Percentiles rank a stretch among this genome's conserved stretches.
These are phyloP conservation scores for Avena sativa DNA, from an alignment of 176 grass and related monocot species.

Conservation along the genomic window DNA sequence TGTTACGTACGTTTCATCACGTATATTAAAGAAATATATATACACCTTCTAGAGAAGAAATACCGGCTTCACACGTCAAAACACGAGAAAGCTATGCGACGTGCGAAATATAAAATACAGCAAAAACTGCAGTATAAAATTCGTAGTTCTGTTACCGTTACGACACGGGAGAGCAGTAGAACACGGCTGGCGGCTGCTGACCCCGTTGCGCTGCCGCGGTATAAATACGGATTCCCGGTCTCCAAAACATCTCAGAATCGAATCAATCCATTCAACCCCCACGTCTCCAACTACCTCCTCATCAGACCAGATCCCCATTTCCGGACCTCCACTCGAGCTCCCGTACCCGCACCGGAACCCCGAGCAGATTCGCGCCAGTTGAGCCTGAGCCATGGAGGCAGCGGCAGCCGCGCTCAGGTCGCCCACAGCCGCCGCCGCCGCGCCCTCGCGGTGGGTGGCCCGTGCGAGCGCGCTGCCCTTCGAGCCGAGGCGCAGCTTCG, in stretches of 20 bases:
- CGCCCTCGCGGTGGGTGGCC: slow-evolving; percentile 39
- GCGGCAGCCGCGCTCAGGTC: slow-evolving; percentile 57
- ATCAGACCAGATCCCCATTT: slow-evolving; percentile 24
- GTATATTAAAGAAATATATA: neutral
- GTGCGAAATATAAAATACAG: neutral
- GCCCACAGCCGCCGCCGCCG: slow-evolving; percentile 44
- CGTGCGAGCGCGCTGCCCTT: slow-evolving; percentile 45
- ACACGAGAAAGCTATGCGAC: neutral
- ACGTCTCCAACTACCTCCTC: neutral
- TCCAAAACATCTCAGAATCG: neutral
- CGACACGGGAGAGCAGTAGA: neutral
- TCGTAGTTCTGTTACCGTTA: slow-evolving; percentile 1
- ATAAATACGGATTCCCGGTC: neutral
- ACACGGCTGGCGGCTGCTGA: slow-evolving; percentile 7
- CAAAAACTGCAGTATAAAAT: neutral
- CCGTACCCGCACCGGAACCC: slow-evolving; percentile 1
- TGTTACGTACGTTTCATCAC: neutral
- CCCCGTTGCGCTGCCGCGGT: neutral
- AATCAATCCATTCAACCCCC: neutral
- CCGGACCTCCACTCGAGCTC: neutral
- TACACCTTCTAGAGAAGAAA: neutral
- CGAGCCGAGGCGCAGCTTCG: slow-evolving; percentile 36
- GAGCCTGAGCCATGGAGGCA: slow-evolving; percentile 50
- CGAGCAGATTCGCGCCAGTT: neutral
- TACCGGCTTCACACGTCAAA: neutral